phyloP scores from a whole-genome alignment of 2,329 filamentous ascomycete species.

The Colletotrichum simmondsii region DNA sequence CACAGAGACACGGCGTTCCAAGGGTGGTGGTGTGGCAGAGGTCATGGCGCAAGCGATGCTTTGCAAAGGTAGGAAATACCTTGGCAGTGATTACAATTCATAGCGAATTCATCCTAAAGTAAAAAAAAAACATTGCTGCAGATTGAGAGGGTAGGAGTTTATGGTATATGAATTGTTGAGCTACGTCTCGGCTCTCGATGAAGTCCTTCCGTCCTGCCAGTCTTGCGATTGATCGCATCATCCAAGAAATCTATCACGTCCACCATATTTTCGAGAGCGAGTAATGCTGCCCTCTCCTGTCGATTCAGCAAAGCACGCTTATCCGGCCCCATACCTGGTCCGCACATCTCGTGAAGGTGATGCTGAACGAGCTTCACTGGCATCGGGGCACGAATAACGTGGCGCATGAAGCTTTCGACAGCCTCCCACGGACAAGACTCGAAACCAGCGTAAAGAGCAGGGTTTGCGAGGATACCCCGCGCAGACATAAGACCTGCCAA shows the following conservation, averaged over 20 bases:
- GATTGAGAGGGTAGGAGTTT: not conserved
- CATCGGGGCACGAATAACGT: constrained; percentile 66
- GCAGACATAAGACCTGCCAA: constrained; percentile 77
- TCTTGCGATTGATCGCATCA: constrained; percentile 51
- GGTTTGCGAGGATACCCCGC: constrained; percentile 74
- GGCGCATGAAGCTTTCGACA: constrained; percentile 71
- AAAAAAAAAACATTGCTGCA: not conserved
- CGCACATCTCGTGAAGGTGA: constrained; percentile 75
- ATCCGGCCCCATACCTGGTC: constrained; percentile 64
- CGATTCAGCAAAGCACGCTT: constrained; percentile 65
- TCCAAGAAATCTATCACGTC: constrained; percentile 72
- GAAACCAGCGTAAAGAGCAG: constrained; percentile 70
- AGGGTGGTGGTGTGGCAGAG: not conserved
- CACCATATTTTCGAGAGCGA: constrained; percentile 61
- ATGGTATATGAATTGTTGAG: constrained; percentile 7
- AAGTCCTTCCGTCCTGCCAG: constrained; percentile 28
- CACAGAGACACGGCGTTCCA: constrained; percentile 19
- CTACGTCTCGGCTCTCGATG: constrained; percentile 16
- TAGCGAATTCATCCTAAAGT: constrained; percentile 9
- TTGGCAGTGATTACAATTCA: constrained; percentile 3
- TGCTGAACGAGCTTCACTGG: constrained; percentile 73
- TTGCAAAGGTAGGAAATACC: constrained; percentile 10
- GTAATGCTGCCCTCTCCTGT: constrained; percentile 63
- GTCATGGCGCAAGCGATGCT: constrained; percentile 21
- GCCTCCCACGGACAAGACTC: constrained; percentile 70